Conservation (phyloP, 2,329 filamentous ascomycete species). For the Aspergillus pseudoviridinutans region DNA sequence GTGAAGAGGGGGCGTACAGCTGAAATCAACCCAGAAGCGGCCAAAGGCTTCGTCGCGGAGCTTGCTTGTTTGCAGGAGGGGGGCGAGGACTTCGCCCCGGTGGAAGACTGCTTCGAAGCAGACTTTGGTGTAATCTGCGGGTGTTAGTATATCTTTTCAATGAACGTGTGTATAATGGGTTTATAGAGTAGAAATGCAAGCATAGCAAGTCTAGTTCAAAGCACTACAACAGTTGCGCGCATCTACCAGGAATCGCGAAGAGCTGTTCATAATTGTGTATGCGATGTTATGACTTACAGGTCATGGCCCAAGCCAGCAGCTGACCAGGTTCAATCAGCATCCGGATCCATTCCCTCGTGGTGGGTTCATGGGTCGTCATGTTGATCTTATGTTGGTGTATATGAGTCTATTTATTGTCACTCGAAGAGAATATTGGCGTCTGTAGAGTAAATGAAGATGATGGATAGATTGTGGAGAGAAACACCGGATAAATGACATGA, state of each 20-base stretch:
- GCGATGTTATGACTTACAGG: slow-evolving; percentile 17
- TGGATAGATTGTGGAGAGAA: neutral
- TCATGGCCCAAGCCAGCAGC: slow-evolving; percentile 23
- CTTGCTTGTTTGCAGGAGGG: slow-evolving; percentile 25
- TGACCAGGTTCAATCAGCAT: slow-evolving; percentile 22
- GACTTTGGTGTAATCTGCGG: slow-evolving; percentile 29
- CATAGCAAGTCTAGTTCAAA: too few relatives aligned
- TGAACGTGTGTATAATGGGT: too few relatives aligned
- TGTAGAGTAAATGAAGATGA: neutral
- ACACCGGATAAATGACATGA: neutral
- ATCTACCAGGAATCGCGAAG: neutral
- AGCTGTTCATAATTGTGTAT: neutral
- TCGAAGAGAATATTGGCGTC: neutral
- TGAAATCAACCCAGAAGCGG: slow-evolving; percentile 39
- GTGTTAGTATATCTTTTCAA: slow-evolving; percentile 9
- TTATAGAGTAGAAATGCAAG: neutral
- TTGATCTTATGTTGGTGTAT: neutral
- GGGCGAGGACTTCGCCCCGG: slow-evolving; percentile 32
- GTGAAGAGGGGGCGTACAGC: slow-evolving; percentile 20
- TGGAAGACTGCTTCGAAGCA: slow-evolving; percentile 31
- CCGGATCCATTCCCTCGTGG: slow-evolving; percentile 14
- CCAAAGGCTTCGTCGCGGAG: slow-evolving; percentile 40
- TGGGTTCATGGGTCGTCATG: slow-evolving; percentile 4
- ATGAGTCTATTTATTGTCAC: neutral
- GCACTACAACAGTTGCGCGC: too few relatives aligned